phyloP scores from a whole-genome alignment of 352 stramenopile species.

The Blastocystis hominis region DNA sequence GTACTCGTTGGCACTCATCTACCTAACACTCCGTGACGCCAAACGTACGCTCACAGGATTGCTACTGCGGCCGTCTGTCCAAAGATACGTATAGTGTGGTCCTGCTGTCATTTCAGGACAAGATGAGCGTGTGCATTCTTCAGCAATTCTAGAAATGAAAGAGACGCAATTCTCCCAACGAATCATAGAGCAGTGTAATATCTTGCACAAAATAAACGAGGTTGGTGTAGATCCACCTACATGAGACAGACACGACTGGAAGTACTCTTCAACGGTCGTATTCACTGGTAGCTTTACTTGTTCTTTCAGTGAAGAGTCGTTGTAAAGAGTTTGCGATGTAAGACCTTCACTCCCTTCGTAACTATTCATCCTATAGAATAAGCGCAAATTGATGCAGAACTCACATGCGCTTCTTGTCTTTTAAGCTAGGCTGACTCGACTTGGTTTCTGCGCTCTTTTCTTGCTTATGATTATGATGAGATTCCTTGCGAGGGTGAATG shows the following conservation, averaged over 20 bases:
- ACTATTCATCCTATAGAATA: constrained; percentile 9
- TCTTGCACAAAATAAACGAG: constrained; percentile 52
- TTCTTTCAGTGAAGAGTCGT: neutral
- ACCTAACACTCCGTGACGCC: neutral
- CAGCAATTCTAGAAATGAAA: constrained; percentile 16
- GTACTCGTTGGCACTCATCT: constrained; percentile 54
- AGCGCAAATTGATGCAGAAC: neutral
- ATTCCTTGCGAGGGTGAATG: neutral
- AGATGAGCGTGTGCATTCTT: constrained; percentile 11
- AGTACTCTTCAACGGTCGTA: constrained; percentile 24
- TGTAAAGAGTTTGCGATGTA: constrained; percentile 30
- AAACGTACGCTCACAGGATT: constrained; percentile 3
- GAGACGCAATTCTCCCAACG: neutral
- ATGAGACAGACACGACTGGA: neutral
- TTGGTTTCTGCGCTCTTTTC: neutral
- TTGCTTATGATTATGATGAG: neutral
- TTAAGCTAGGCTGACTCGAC: neutral
- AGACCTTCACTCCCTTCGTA: constrained; percentile 3
- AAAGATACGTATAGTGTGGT: constrained; percentile 46
- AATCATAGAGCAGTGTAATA: constrained; percentile 45
- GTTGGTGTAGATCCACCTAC: constrained; percentile 50
- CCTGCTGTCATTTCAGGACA: constrained; percentile 51
- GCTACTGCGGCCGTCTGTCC: constrained; percentile 13
- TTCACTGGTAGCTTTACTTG: constrained; percentile 30
- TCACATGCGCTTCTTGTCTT: neutral